Conservation (phyloP, 805 yeast species). For the Pichia cephalocereana region DNA sequence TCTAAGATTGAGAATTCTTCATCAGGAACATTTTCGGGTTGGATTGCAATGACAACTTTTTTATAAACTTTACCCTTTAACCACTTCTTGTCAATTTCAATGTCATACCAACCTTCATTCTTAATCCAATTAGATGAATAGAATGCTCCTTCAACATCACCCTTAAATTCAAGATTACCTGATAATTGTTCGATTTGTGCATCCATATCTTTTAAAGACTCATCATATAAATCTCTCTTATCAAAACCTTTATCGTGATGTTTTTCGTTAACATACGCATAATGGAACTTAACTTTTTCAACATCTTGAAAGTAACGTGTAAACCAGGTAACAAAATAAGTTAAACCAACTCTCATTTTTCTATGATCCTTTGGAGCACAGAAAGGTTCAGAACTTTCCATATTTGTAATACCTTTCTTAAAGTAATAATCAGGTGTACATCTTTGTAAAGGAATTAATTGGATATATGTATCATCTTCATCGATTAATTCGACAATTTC, state of each 20-base stretch:
- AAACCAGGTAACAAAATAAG: constrained; percentile 79
- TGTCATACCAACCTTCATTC: constrained; percentile 55
- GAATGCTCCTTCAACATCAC: constrained; percentile 35
- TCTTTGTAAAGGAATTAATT: constrained; percentile 69
- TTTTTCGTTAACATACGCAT: constrained; percentile 54
- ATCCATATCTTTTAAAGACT: constrained; percentile 5
- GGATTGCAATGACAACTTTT: constrained; percentile 58
- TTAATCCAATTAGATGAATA: constrained; percentile 64
- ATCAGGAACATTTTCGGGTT: constrained; percentile 57
- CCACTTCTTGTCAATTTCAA: constrained; percentile 59
- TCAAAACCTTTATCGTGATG: constrained; percentile 41
- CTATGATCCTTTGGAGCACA: constrained; percentile 68
- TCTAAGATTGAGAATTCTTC: constrained; percentile 52
- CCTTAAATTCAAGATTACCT: constrained; percentile 11
- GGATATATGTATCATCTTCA: constrained; percentile 67
- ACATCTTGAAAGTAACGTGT: constrained; percentile 55
- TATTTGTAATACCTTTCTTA: constrained; percentile 53
- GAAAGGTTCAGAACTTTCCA: constrained; percentile 61
- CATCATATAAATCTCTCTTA: constrained; percentile 20
- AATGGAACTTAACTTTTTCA: constrained; percentile 55
- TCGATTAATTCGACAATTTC: constrained; percentile 46
- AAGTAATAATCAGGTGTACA: constrained; percentile 75
- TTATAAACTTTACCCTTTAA: constrained; percentile 43
- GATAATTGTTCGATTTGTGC: constrained; percentile 14
- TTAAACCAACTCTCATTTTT: constrained; percentile 46